Percentiles rank a stretch among this genome's conserved stretches.
These are phyloP conservation scores for Orychophragmus violaceus DNA, from an alignment of 345 rosid genomes.

Conservation along the genomic window DNA sequence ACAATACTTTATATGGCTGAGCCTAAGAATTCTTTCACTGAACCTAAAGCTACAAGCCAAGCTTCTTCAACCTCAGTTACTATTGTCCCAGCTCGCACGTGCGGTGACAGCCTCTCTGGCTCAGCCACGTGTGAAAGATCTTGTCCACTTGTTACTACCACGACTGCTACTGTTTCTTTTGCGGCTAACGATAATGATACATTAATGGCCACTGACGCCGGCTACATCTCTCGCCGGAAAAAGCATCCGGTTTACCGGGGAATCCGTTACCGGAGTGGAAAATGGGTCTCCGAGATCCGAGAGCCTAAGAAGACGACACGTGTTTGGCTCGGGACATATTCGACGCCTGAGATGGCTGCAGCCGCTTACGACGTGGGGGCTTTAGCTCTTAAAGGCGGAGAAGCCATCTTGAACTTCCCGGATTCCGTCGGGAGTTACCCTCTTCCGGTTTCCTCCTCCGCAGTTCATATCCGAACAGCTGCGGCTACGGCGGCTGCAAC, in stretches of 20 bases:
- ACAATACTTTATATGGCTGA: conserved; percentile 12
- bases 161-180: conserved; percentile 17
- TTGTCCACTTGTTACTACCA: conserved; percentile 12
- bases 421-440: conserved; percentile 41
- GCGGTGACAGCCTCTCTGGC: conserved; percentile 5
- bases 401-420: conserved; percentile 69
- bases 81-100: conserved; percentile 24
- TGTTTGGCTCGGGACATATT: conserved; percentile 89
- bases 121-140: conserved; percentile 24
- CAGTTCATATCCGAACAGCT: conserved; percentile 63
- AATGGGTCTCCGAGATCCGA: conserved; percentile 93
- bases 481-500: conserved; percentile 61
- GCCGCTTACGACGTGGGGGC: conserved; percentile 87
- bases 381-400: conserved; percentile 60
- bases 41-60: conserved; percentile 25
- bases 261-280: conserved; percentile 67
- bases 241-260: conserved; percentile 59
- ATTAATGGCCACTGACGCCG: conserved; percentile 24
- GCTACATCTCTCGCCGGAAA: conserved; percentile 27
- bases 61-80: conserved; percentile 19
- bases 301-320: conserved; percentile 84
- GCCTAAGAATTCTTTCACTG: conserved; percentile 26
- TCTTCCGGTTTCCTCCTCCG: conserved; percentile 52
- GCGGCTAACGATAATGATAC: conserved; percentile 10
- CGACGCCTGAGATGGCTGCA: conserved; percentile 79